Evolutionary conservation across 768 basidiomycete genomes (phyloP), one percentile per base, ranked within the genome.

Genomic region (Serpula lacrymans): DNA sequence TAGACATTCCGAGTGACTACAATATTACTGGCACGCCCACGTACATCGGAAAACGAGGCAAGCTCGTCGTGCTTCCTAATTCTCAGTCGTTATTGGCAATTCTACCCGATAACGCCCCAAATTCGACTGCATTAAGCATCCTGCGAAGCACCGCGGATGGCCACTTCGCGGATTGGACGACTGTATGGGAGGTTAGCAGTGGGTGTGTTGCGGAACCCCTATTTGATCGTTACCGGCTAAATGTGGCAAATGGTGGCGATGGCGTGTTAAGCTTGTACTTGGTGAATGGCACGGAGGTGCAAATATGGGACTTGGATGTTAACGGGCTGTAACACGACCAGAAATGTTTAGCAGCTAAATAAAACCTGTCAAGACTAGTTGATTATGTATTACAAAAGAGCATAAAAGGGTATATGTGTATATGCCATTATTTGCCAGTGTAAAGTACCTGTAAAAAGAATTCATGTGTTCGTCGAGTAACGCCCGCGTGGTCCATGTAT

Each of bases 41-140:
- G 3, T 59, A 62, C 25, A 65, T 61, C 46, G 65, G 66, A 24
- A 67, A 68, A 42, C 59, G 64, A 42, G 65, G 64, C 22, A 67
- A 65, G 45, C 51, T 65, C 27, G 59, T 53, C 25, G 39, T 47
- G 6, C 39, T 45, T 27, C 38, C 46, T 4, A 22, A 18, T 13
- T 13, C 40, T 12, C 25, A 24, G 12, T 50, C 45, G 7, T 44
- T 65, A 2, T 47, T 64, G 18, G 57, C 57, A 9, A 47, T 63
- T 23, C 45, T 65, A 12, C 65, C 66, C 16, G 61, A 61, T 5
- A 68, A 68, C 47, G 58, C 60, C 12, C 47, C 52, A 6, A 57
- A 62, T 39, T 59, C 65, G 11, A 60, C 53, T 6, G 60, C 53
- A 11, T 33, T 62, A 20, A 64, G 57, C 37, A 55, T 64, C 37